These are phyloP conservation scores for Pezicula radicicola DNA, from an alignment of 2,329 filamentous ascomycete species.

Conservation along the genomic window DNA sequence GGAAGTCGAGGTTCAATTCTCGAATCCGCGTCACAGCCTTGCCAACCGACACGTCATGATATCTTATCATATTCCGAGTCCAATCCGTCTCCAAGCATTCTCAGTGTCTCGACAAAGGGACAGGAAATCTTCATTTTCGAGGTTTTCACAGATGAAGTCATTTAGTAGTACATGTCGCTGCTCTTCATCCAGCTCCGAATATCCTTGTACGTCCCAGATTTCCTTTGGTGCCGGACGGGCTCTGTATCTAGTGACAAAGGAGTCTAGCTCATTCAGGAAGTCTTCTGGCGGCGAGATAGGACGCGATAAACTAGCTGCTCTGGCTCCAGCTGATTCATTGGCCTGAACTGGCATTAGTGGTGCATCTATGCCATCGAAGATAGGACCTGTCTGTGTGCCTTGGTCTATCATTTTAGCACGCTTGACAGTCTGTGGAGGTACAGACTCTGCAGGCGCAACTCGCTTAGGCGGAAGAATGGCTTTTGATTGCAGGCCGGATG, in stretches of 20 bases:
- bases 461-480: constrained; percentile 11
- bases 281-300: constrained; percentile 11
- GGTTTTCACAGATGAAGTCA: constrained; percentile 45
- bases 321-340: constrained; percentile 1
- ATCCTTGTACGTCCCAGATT: constrained; percentile 23
- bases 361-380: constrained; percentile 12
- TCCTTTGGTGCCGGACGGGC: constrained; percentile 18
- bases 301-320: not conserved
- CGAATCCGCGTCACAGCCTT: too few relatives aligned
- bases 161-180: constrained; percentile 40
- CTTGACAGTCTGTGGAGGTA: constrained; percentile 13
- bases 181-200: constrained; percentile 28
- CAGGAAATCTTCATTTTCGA: constrained; percentile 46
- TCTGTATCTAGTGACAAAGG: constrained; percentile 19
- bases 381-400: constrained; percentile 25
- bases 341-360: not conserved
- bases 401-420: constrained; percentile 25
- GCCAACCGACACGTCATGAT: not conserved
- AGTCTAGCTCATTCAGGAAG: constrained; percentile 17
- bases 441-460: constrained; percentile 5
- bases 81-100: constrained; percentile 43
- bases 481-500: constrained; percentile 18
- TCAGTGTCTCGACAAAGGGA: constrained; percentile 48
- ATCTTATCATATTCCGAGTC: constrained; percentile 32
- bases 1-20: not conserved